These are phyloP conservation scores for Ehretia macrophylla DNA, from an alignment of 257 asterid species.

Conservation along the genomic window DNA sequence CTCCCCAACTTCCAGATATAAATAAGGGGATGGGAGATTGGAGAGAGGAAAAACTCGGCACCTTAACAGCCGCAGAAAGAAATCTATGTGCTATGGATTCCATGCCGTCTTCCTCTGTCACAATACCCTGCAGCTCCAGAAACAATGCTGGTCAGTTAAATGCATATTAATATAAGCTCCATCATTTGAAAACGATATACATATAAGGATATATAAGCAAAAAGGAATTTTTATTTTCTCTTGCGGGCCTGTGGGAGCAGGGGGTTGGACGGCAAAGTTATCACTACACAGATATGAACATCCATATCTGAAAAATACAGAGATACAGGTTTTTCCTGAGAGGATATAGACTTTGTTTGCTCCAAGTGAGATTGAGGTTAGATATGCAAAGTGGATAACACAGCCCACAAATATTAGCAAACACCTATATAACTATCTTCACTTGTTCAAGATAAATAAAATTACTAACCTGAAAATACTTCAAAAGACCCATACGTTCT, in stretches of 20 bases:
- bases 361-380: no score
- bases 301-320: no score
- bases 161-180: background rate
- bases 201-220: background rate
- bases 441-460: background rate
- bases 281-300: no score
- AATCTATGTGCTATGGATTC: constrained; percentile 93
- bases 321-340: no score
- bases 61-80: constrained; percentile 98
- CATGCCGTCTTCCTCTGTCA: constrained; percentile 93
- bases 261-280: no score
- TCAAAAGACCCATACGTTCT: constrained; percentile 76
- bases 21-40: background rate
- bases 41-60: constrained; percentile 14
- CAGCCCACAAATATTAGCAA: no score
- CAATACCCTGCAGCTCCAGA: constrained; percentile 66
- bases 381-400: no score
- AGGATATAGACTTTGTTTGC: no score
- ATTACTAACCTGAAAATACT: constrained; percentile 66
- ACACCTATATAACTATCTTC: background rate
- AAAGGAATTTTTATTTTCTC: no score
- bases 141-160: constrained; percentile 12
- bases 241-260: no score
- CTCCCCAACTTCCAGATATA: background rate
- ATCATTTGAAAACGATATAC: background rate